Conservation (phyloP, 352 stramenopile species). For the Phytopythium kandeliae region DNA sequence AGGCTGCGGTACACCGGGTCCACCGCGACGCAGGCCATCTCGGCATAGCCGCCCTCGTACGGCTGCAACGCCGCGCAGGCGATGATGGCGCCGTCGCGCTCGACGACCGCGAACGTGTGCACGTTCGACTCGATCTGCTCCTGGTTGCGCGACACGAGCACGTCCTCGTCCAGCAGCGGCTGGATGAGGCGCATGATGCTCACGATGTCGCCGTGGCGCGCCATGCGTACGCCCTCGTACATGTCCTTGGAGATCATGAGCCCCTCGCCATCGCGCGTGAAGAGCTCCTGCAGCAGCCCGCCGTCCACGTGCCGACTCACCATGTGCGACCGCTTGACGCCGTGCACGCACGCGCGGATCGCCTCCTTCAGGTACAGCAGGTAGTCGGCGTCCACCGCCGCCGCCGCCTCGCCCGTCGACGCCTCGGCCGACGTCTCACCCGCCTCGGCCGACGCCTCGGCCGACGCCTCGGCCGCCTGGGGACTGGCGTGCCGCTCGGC, state of each 20-base stretch:
- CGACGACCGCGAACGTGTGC: conserved; percentile 83
- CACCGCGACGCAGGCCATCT: conserved; percentile 89
- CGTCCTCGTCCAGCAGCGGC: conserved; percentile 82
- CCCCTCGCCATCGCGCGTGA: conserved; percentile 95
- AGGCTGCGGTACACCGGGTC: conserved; percentile 82
- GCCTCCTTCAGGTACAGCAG: conserved; percentile 82
- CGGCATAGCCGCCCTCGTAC: conserved; percentile 87
- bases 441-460: too few species aligned
- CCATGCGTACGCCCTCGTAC: conserved; percentile 94
- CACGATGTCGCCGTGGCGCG: conserved; percentile 89
- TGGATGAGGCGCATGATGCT: conserved; percentile 86
- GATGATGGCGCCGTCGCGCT: conserved; percentile 87
- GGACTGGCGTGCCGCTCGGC: conserved; percentile 40
- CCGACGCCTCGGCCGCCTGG: not conserved
- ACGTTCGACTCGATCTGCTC: conserved; percentile 89
- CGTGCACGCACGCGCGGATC: conserved; percentile 78
- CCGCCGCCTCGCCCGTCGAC: too few species aligned
- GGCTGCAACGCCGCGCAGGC: conserved; percentile 84
- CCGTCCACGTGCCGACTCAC: conserved; percentile 84
- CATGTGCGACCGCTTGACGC: conserved; percentile 80
- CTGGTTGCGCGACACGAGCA: conserved; percentile 83
- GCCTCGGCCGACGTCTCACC: not conserved
- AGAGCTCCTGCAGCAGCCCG: conserved; percentile 96
- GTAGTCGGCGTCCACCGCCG: conserved; percentile 69
- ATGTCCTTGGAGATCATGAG: conserved; percentile 97